phyloP scores from a whole-genome alignment of 192 early-diverging fungal genomes.

The Rhizophagus prolifer region DNA sequence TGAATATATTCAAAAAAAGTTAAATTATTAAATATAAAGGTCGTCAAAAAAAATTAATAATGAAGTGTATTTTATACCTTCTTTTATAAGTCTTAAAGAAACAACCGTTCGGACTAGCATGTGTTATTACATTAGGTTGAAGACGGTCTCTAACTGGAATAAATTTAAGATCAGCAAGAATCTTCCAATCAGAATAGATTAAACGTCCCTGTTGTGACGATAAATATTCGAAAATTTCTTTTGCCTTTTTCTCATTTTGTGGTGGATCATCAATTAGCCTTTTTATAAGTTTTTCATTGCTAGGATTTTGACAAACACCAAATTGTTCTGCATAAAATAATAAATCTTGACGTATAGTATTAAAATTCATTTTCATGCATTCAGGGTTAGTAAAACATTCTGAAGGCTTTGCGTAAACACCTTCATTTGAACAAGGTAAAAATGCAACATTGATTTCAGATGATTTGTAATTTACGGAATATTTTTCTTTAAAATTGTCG shows the following conservation, averaged over 20 bases:
- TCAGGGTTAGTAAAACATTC: slow-evolving; percentile 66
- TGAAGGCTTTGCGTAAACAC: slow-evolving; percentile 50
- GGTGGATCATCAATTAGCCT: slow-evolving; percentile 39
- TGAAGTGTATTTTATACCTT: background rate
- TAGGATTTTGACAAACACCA: slow-evolving; percentile 64
- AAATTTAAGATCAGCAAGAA: slow-evolving; percentile 51
- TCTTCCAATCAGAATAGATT: slow-evolving; percentile 49
- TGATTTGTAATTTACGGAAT: slow-evolving; percentile 49
- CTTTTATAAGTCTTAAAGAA: background rate
- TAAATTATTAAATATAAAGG: too few relatives aligned
- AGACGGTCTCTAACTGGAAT: slow-evolving; percentile 53
- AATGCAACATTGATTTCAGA: slow-evolving; percentile 52
- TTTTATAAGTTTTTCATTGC: slow-evolving; percentile 36
- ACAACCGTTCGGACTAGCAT: too few relatives aligned
- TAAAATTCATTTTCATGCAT: slow-evolving; percentile 64
- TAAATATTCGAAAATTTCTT: slow-evolving; percentile 65
- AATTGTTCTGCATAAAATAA: slow-evolving; percentile 55
- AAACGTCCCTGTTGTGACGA: slow-evolving; percentile 62
- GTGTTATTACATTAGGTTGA: background rate
- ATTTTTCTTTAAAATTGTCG: slow-evolving; percentile 62
- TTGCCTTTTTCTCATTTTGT: slow-evolving; percentile 42
- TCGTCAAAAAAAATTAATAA: slow-evolving; percentile 31
- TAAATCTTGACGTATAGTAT: slow-evolving; percentile 58
- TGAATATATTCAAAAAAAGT: too few relatives aligned
- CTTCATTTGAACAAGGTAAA: slow-evolving; percentile 51